Conservation (phyloP, 2,329 filamentous ascomycete species). For the Didymella segeticola region DNA sequence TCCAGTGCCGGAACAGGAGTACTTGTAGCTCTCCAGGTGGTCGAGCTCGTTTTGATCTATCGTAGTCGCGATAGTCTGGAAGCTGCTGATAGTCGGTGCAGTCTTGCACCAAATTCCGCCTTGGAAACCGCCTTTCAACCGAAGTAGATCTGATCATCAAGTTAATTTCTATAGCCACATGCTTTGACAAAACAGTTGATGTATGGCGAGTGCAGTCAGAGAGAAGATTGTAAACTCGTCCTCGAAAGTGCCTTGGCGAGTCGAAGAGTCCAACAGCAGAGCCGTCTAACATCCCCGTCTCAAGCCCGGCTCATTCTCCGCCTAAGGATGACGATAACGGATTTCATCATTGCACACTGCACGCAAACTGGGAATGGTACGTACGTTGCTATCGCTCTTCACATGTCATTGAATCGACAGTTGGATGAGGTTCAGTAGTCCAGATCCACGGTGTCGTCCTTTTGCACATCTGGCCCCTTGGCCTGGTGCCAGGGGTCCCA, state of each 20-base stretch:
- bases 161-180: not conserved
- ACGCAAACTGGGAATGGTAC: constrained; percentile 10
- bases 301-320: constrained; percentile 59
- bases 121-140: too few relatives aligned
- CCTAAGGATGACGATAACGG: constrained; percentile 97
- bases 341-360: constrained; percentile 75
- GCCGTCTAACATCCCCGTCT: constrained; percentile 29
- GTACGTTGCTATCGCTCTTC: not conserved
- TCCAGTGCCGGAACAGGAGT: too few relatives aligned
- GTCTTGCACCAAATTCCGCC: too few relatives aligned
- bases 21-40: too few relatives aligned
- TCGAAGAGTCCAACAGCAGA: constrained; percentile 29
- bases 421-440: constrained; percentile 52
- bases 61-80: too few relatives aligned
- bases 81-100: too few relatives aligned
- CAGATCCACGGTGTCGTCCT: constrained; percentile 50
- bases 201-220: constrained; percentile 33
- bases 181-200: not conserved
- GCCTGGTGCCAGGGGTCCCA: constrained; percentile 55
- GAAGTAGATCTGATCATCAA: not conserved
- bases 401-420: not conserved
- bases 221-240: constrained; percentile 49
- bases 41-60: too few relatives aligned
- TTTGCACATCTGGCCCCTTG: constrained; percentile 53
- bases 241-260: constrained; percentile 31